phyloP scores from a whole-genome alignment of 495 filamentous ascomycete species.

The Halenospora varia region DNA sequence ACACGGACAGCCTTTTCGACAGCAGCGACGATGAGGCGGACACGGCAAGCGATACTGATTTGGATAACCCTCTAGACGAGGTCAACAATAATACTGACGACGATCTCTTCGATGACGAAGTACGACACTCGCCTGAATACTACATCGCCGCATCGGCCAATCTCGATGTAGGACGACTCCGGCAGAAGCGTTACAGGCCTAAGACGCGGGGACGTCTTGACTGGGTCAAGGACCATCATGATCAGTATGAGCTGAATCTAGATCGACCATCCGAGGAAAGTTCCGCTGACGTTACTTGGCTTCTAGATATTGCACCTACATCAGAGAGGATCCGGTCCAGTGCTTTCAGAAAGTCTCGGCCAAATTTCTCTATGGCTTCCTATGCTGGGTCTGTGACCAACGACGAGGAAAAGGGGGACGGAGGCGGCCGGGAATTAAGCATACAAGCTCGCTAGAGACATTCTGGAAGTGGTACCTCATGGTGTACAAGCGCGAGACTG shows the following conservation, averaged over 20 bases:
- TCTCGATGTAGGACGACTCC: no score
- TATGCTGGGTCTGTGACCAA: constrained; percentile 29
- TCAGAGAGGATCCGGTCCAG: constrained; percentile 7
- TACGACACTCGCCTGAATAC: constrained; percentile 10
- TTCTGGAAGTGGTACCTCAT: constrained; percentile 34
- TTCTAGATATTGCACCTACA: constrained; percentile 11
- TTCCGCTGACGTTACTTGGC: constrained; percentile 24
- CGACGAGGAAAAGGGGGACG: no score
- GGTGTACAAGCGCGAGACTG: constrained; percentile 40
- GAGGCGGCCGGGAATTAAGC: no score
- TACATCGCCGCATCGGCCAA: constrained; percentile 4
- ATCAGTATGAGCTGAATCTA: neutral
- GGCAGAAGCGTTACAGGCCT: no score
- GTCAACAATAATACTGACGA: no score
- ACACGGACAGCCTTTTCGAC: neutral
- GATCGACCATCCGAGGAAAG: constrained; percentile 1
- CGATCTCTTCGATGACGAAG: constrained; percentile 15
- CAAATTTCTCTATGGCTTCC: constrained; percentile 21
- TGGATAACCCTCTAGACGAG: neutral
- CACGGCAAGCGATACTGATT: no score
- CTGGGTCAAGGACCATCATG: no score
- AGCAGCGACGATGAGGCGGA: constrained; percentile 11
- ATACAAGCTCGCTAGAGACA: no score
- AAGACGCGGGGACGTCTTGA: no score
- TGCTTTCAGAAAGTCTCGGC: constrained; percentile 6